Base-by-base conservation (phyloP, 306 rosid genomes). In the Cajanus cajan region DNA sequence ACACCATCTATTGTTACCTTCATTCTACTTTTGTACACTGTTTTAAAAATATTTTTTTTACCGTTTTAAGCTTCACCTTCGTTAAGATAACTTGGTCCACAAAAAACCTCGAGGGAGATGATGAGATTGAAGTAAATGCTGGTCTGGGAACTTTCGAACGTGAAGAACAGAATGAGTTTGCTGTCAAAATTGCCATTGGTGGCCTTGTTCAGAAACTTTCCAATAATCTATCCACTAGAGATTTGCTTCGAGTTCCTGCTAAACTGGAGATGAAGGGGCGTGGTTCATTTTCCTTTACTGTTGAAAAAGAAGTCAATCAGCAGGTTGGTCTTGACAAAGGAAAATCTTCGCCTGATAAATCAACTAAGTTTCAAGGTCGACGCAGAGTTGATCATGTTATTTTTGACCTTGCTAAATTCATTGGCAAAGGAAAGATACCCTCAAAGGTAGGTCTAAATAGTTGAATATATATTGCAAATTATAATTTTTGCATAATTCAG, bases 211-310 rank as follows among this genome's bases (percentile, higher is more conserved):
- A 92, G 90, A 90, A 89, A 84, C 86, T 94, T 64, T 89, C 97
- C 59, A 83, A 89, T 61, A 87, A 82, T 31, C 45, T 76, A 18
- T 84, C 89, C 54, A 1, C 86, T 50, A 79, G 86, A 85, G 89
- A 91, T 82, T 80, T 83, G 77, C 94, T 88, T 40, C 93, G 94
- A 66, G 93, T 89, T 45, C 97, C 99, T 72, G 99, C 99, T 67
- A 93, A 85, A 82, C 83, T 95, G 85, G 93, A 90, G 85, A 91
- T 84, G 84, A 86, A 88, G 84, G 94, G 86, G 31, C 86, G 84
- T 76, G 73, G 80, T 69, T 86, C 96, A 62, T 95, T 95, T 93
- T 90, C 93, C 36, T 91, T 93, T 69, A 87, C 88, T 34, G 71
- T 93, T 58, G 96, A 93, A 81, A 90, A 90, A 74, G 93, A 84